Evolutionary conservation across 2,329 filamentous ascomycete species (phyloP), one percentile per base, ranked within the genome.

Genomic region (Fusarium sp.): DNA sequence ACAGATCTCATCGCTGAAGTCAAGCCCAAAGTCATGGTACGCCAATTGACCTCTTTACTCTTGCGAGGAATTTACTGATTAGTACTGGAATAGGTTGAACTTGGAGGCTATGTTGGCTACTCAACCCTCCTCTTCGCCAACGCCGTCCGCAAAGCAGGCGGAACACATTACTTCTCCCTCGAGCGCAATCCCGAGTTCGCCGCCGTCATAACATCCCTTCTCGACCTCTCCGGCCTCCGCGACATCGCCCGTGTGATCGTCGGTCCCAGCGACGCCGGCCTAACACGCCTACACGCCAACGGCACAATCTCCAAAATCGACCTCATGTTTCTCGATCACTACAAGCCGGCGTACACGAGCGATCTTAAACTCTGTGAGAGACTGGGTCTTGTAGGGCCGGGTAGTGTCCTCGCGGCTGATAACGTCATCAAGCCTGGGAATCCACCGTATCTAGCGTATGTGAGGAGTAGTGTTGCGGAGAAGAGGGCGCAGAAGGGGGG

Each of bases 51-150:
- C 4, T 20, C 9, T 12, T 11, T 17, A n/a, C 13, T 53, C 25
- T 20, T 27, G 4, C 5, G 1, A 18, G 4, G 3, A 20, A 10
- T 7, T 11, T 22, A 4, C 38, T 65, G 39, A 70, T 7, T 1
- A 33, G 12, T 33, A 4, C 13, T 8, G 5, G 1, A n/a, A 7
- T 11, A 82, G 80, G 86, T 95, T 50, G 93, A 97, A 79, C 86
- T 96, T 0, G 93, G 94, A 50, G 92, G 92, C 53, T 96, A 95
- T 80, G 87, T 94, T 25, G 93, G 93, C 45, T 96, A 96, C 83
- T 95, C 93, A 0, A 91, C 91, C 65, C 90, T 96, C 65, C 85
- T 94, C 3, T 95, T 95, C 77, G 92, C 89, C 47, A 86, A 89
- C 39, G 90, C 91, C 1, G 83, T 93, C 20, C 87, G 88, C 64